Percentiles rank a stretch among this genome's conserved stretches.
Evolutionary conservation across 345 rosid species (phyloP).

Genomic region (Populus euphratica): DNA sequence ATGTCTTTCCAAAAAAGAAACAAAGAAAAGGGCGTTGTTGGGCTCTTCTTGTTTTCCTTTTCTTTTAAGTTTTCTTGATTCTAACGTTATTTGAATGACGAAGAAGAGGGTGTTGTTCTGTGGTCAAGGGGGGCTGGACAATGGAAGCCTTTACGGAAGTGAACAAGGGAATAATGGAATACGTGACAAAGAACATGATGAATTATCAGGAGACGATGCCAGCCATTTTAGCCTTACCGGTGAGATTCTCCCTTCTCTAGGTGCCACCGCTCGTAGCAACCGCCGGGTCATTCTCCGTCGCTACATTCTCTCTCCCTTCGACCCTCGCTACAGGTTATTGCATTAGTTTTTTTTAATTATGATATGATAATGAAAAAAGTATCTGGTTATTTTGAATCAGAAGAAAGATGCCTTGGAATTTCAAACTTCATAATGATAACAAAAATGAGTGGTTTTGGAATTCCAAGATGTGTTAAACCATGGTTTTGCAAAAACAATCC

Average conservation of each 20-base stretch:
- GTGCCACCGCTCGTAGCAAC: slow-evolving; percentile 38
- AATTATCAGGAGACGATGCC: slow-evolving; percentile 36
- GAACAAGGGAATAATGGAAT: neutral
- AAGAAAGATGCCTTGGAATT: too few species aligned
- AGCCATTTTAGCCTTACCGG: slow-evolving; percentile 59
- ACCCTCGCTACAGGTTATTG: slow-evolving; percentile 58
- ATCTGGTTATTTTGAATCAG: neutral
- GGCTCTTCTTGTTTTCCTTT: neutral
- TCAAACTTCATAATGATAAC: too few species aligned
- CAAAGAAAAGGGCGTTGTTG: too few species aligned
- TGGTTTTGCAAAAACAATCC: neutral
- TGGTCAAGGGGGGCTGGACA: neutral
- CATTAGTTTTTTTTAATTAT: neutral
- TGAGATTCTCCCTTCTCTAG: slow-evolving; percentile 73
- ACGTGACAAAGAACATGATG: slow-evolving; percentile 16
- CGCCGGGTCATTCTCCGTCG: slow-evolving; percentile 45
- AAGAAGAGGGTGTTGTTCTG: slow-evolving; percentile 10
- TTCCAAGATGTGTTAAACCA: neutral
- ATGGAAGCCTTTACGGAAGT: neutral
- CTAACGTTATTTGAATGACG: neutral
- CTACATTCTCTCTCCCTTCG: slow-evolving; percentile 63
- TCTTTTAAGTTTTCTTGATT: neutral
- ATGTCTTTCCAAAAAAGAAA: neutral
- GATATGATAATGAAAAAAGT: neutral
- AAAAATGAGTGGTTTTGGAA: too few species aligned